These are phyloP conservation scores for Phytopythium boreale DNA, from an alignment of 352 stramenopile species.

Conservation along the genomic window DNA sequence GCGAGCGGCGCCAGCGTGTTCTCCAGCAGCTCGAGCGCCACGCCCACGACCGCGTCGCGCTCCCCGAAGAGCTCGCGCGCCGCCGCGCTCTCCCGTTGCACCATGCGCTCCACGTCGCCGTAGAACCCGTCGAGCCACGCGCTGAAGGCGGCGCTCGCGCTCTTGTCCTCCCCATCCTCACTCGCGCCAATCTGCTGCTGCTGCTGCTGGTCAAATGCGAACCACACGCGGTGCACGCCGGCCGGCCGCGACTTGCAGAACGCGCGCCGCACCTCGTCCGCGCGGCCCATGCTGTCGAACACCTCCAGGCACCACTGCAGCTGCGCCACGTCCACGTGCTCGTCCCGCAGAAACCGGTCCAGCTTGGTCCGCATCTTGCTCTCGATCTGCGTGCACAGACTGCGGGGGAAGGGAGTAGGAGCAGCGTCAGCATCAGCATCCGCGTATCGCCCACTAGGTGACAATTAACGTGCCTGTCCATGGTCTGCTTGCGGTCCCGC, in stretches of 20 bases:
- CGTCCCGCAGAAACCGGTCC: constrained; percentile 32
- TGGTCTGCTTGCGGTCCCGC: constrained; percentile 45
- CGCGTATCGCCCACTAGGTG: background rate
- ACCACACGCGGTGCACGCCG: constrained; percentile 57
- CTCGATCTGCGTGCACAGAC: constrained; percentile 57
- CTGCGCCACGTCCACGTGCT: constrained; percentile 32
- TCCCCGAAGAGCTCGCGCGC: constrained; percentile 45
- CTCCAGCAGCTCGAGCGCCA: constrained; percentile 45
- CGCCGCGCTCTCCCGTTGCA: constrained; percentile 48
- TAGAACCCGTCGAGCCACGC: constrained; percentile 62
- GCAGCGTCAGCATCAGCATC: background rate
- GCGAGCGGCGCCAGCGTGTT: constrained; percentile 47
- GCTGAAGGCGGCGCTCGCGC: constrained; percentile 15
- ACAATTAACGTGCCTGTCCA: constrained; percentile 21
- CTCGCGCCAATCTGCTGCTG: constrained; percentile 1
- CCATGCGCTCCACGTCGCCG: constrained; percentile 42
- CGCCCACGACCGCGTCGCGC: constrained; percentile 10
- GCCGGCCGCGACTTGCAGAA: constrained; percentile 46
- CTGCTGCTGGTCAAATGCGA: constrained; percentile 31
- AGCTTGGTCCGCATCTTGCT: constrained; percentile 43
- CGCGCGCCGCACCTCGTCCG: constrained; percentile 37
- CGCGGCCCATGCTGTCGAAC: constrained; percentile 43
- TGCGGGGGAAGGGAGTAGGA: background rate
- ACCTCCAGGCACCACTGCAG: constrained; percentile 51
- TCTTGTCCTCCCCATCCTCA: background rate